Evolutionary conservation across 805 yeast species (phyloP), one percentile per base, ranked within the genome.

Genomic region (Kregervanrija delftensis): DNA sequence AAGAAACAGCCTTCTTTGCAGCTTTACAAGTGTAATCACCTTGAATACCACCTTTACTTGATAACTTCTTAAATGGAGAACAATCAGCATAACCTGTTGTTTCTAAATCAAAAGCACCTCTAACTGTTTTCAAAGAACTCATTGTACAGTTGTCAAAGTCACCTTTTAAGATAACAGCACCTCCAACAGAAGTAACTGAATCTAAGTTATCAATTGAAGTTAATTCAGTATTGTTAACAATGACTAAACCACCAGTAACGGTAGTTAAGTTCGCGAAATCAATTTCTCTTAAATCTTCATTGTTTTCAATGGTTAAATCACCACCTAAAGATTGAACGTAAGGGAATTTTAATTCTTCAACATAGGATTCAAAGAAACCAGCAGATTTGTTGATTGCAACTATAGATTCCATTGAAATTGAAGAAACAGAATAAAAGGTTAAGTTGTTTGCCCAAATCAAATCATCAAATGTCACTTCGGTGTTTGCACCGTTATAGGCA

Each of bases 231-330:
- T 93, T 93, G 81, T 89, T 87, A 52, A 86, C 79, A 63, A 93
- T 72, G 59, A 77, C 82, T 67, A 93, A 86, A 68, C 96, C 99
- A 78, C 99, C 98, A 66, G 91, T 95, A 59, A 93, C 72, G 41
- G 76, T 53, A 50, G 81, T 73, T 68, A 93, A 79, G 63, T 74
- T 66, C 42, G 85, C 72, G 75, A 88, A 83, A 54, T 82, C 79
- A 48, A 86, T 55, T 56, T 71, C 74, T 58, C 77, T 76, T 66
- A 93, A 79, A 44, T 84, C 76, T 50, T 77, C 74, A 77, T 93
- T 93, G 55, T 82, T 72, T 64, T 71, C 71, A 60, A 93, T 69
- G 53, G 90, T 69, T 59, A 93, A 77, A 54, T 96, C 80, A 59
- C 84, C 87, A 65, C 96, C 96, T 60, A 91, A 74, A 33, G 69